A percentile compares a stretch with the other conserved stretches of the same genome.
These are phyloP conservation scores for Tricholomella constricta DNA, from an alignment of 768 basidiomycete species.

Conservation along the genomic window DNA sequence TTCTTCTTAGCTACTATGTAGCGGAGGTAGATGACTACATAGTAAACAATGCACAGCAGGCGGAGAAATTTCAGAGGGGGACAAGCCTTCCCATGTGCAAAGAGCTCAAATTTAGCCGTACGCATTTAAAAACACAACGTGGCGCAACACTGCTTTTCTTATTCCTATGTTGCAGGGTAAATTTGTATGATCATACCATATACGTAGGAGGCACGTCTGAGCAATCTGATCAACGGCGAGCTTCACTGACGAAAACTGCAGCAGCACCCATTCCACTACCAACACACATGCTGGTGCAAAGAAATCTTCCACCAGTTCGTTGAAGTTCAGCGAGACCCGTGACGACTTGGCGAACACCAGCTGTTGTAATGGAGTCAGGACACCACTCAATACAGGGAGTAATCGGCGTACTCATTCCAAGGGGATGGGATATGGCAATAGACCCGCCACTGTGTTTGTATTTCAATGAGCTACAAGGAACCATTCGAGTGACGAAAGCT, in stretches of 20 bases:
- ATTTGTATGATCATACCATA: no score
- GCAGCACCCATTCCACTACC: slow-evolving; percentile 93
- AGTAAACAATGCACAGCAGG: no score
- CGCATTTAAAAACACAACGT: no score
- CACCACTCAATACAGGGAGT: not conserved
- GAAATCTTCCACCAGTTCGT: slow-evolving; percentile 63
- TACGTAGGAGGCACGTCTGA: no score
- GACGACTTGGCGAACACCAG: slow-evolving; percentile 84
- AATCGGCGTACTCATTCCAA: slow-evolving; percentile 75
- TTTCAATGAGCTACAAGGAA: slow-evolving; percentile 1
- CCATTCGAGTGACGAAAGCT: slow-evolving; percentile 19
- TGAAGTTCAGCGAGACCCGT: slow-evolving; percentile 85
- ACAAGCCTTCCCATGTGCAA: no score
- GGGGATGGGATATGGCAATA: slow-evolving; percentile 80
- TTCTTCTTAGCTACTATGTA: no score
- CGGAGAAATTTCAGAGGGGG: no score
- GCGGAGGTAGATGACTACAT: no score
- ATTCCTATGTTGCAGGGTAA: no score
- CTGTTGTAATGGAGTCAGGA: slow-evolving; percentile 37
- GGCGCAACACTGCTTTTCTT: no score
- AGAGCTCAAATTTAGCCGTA: no score
- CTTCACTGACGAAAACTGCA: slow-evolving; percentile 77
- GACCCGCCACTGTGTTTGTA: slow-evolving; percentile 71
- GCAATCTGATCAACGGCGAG: slow-evolving; percentile 25
- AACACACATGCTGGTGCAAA: slow-evolving; percentile 79